Percentiles rank a stretch among this genome's conserved stretches.
Conservation (phyloP, 1,284 basidiomycete species). For the Bjerkandera adusta region DNA sequence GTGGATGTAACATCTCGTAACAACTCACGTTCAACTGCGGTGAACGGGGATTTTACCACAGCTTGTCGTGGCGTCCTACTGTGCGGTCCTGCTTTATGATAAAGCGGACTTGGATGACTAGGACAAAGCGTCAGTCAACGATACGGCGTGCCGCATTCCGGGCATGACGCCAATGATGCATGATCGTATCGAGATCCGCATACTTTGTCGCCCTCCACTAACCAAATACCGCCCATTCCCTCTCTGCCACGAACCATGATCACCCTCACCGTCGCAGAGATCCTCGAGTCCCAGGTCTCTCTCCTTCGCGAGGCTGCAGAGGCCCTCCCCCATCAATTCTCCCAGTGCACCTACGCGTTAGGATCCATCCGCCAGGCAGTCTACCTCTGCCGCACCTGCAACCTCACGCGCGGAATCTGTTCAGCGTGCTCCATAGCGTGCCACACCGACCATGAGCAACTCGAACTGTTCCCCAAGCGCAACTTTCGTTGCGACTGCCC, state of each 20-base stretch:
- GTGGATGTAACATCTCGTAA: no score
- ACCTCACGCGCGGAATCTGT: conserved; percentile 56
- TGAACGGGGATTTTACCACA: no score
- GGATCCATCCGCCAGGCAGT: conserved; percentile 67
- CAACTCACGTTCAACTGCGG: no score
- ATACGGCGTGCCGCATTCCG: no score
- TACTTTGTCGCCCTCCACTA: no score
- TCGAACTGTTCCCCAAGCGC: conserved; percentile 82
- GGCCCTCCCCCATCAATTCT: conserved; percentile 74
- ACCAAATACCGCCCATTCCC: no score
- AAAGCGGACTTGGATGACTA: no score
- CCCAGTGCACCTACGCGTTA: conserved; percentile 64
- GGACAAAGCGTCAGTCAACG: no score
- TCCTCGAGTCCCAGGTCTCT: conserved; percentile 57
- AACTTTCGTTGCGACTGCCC: conserved; percentile 81
- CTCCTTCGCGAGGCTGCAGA: conserved; percentile 66
- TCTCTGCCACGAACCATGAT: conserved; percentile 9
- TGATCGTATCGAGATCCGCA: no score
- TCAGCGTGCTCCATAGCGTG: conserved; percentile 81
- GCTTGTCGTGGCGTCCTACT: no score
- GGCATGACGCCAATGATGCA: no score
- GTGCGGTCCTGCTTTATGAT: no score
- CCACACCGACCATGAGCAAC: conserved; percentile 77
- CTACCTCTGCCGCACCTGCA: conserved; percentile 74
- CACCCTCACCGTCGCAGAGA: conserved; percentile 24